Conservation (phyloP, 116 monocot species). For the Phalaenopsis hybrid region DNA sequence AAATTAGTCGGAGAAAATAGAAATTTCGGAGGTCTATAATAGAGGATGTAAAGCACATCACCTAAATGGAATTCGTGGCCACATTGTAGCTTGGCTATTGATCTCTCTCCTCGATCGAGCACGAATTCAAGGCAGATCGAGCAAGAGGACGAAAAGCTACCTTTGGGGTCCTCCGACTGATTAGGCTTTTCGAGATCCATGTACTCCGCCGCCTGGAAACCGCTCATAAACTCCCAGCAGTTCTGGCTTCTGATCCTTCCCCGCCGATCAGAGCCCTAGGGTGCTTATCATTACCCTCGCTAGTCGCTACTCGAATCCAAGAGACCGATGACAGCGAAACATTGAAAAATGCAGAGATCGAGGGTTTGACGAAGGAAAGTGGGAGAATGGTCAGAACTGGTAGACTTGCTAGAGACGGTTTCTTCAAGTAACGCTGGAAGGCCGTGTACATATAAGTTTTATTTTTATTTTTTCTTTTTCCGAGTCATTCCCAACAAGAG, state of each 20-base stretch:
- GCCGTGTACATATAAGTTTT: neutral
- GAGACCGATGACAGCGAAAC: neutral
- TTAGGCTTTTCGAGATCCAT: conserved; percentile 18
- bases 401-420: neutral
- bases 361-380: neutral
- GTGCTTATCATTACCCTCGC: neutral
- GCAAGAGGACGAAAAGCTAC: conserved; percentile 8
- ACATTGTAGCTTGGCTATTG: conserved; percentile 26
- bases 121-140: conserved; percentile 28
- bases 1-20: neutral
- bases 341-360: neutral
- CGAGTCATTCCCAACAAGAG: no score
- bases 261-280: neutral
- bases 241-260: neutral
- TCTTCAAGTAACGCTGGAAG: neutral
- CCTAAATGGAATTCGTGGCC: conserved; percentile 26
- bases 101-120: conserved; percentile 15
- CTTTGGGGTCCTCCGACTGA: conserved; percentile 2
- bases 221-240: neutral
- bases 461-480: neutral
- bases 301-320: neutral
- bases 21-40: neutral
- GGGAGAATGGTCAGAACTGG: neutral
- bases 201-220: neutral
- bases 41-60: conserved; percentile 6